phyloP scores from a whole-genome alignment of 139 green algal genomes.

The Chlamydomonas sp. region DNA sequence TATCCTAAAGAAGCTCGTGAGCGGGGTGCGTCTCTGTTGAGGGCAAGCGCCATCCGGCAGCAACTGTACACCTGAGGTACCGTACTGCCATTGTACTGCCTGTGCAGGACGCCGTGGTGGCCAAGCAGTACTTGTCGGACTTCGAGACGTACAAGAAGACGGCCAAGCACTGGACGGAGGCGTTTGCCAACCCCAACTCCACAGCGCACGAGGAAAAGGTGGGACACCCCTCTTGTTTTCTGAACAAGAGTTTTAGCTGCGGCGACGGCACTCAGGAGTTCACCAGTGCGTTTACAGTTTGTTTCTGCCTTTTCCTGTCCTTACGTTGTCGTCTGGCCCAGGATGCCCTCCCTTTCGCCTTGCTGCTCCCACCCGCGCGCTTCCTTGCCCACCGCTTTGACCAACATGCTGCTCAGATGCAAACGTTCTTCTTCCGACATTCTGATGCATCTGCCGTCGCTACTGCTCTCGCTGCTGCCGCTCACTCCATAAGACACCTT shows the following conservation, averaged over 20 bases:
- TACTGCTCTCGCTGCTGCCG: neutral
- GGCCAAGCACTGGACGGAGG: constrained; percentile 69
- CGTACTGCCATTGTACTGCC: neutral
- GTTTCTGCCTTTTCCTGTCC: constrained; percentile 1
- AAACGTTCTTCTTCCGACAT: neutral
- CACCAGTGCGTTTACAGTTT: neutral
- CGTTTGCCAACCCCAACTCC: constrained; percentile 56
- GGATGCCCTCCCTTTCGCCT: no score
- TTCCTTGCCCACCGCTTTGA: no score
- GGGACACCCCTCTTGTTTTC: neutral
- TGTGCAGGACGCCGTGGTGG: constrained; percentile 92
- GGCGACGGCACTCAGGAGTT: neutral
- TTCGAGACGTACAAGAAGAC: constrained; percentile 70
- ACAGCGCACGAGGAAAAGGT: constrained; percentile 41
- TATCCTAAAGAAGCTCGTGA: neutral
- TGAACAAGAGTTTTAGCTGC: neutral
- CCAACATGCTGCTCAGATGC: neutral
- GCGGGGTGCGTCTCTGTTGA: neutral
- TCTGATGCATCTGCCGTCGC: neutral
- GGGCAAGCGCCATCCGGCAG: neutral
- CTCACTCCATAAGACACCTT: no score
- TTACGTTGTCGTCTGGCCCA: neutral
- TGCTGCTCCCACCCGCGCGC: no score
- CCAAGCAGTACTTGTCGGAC: constrained; percentile 87
- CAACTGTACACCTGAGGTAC: neutral